These are phyloP conservation scores for Kwoniella europaea DNA, from an alignment of 768 basidiomycete genomes.

Conservation along the genomic window DNA sequence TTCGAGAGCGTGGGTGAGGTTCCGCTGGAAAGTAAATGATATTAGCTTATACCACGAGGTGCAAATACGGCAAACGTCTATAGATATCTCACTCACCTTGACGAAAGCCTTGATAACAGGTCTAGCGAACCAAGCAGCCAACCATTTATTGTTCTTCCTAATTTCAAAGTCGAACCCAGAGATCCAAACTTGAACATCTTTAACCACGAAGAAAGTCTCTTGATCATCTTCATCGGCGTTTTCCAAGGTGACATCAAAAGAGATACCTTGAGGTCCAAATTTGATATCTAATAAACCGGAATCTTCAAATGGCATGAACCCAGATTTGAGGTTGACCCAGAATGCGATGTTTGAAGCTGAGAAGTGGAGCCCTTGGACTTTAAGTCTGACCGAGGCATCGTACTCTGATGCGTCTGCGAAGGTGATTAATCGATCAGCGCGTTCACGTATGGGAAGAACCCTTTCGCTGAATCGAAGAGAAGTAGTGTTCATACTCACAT, in stretches of 20 bases:
- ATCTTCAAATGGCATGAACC: conserved; percentile 58
- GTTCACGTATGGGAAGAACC: background rate
- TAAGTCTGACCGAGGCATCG: conserved; percentile 55
- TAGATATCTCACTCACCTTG: conserved; percentile 38
- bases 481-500: conserved; percentile 31
- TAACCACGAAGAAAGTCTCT: conserved; percentile 61
- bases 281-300: conserved; percentile 58
- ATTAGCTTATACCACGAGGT: background rate
- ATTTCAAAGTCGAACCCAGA: conserved; percentile 57
- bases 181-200: conserved; percentile 57
- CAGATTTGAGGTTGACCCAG: conserved; percentile 59
- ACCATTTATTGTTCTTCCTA: conserved; percentile 56
- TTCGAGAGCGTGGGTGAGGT: conserved; percentile 55
- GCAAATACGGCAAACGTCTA: too few species aligned
- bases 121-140: conserved; percentile 58
- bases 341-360: conserved; percentile 59
- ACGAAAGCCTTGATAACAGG: conserved; percentile 54
- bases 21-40: conserved; percentile 27
- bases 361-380: conserved; percentile 59
- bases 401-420: conserved; percentile 57
- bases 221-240: conserved; percentile 59
- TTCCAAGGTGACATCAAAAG: conserved; percentile 59
- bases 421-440: background rate
- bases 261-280: conserved; percentile 59
- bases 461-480: background rate